Conservation (phyloP, 768 basidiomycete genomes). For the Leccinum olivaceopallidum region DNA sequence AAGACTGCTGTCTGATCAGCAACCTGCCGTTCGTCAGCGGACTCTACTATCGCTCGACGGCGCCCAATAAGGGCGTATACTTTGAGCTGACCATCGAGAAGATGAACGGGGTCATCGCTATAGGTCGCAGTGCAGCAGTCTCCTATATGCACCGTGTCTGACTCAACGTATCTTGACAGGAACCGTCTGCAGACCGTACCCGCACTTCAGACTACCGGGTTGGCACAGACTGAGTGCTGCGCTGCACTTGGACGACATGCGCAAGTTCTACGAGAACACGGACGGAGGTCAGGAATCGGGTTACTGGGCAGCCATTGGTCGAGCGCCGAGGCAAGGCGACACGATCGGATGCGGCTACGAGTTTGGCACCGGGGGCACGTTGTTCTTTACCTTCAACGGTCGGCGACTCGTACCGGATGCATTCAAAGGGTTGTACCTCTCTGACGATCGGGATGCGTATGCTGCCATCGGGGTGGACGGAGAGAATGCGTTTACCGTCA, state of each 20-base stretch:
- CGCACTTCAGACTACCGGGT: conserved; percentile 64
- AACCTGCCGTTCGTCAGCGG: conserved; percentile 61
- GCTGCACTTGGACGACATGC: conserved; percentile 68
- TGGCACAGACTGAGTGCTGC: conserved; percentile 70
- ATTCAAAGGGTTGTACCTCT: conserved; percentile 50
- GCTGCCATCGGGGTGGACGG: conserved; percentile 55
- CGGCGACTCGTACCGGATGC: conserved; percentile 48
- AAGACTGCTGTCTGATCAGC: conserved; percentile 56
- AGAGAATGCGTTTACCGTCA: conserved; percentile 51
- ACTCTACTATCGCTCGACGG: conserved; percentile 52
- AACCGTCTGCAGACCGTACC: conserved; percentile 65
- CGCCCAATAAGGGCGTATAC: conserved; percentile 53
- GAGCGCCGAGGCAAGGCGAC: conserved; percentile 45
- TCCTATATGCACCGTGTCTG: not conserved
- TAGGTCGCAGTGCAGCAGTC: conserved; percentile 44
- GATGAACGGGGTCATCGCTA: conserved; percentile 60
- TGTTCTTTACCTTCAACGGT: conserved; percentile 64
- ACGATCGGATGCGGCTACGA: conserved; percentile 66
- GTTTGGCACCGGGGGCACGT: conserved; percentile 42
- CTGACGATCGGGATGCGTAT: conserved; percentile 53
- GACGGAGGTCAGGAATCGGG: conserved; percentile 59
- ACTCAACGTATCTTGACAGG: conserved; percentile 38
- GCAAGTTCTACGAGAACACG: conserved; percentile 72
- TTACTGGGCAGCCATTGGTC: conserved; percentile 30
- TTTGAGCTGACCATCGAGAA: conserved; percentile 57